Evolutionary conservation across 768 basidiomycete species (phyloP), one percentile per base, ranked within the genome.

Genomic region (Filobasidium floriforme): DNA sequence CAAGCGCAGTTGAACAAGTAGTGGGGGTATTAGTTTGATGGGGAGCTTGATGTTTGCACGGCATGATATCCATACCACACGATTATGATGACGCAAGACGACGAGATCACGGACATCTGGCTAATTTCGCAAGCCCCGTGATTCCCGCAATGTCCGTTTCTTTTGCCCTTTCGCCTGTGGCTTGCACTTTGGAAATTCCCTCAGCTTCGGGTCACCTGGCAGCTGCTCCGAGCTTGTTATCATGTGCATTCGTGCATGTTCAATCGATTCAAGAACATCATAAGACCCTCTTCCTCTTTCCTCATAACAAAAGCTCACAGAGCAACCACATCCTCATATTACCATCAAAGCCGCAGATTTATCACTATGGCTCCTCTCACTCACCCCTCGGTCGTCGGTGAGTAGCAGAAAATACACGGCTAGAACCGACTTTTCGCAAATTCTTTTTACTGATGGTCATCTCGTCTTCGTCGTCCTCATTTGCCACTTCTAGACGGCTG

Each of bases 401-500:
- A 68, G 77, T 71, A 40, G 61, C 4, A 41, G 29, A 26, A 12
- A 32, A 24, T 11, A 18, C 24, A 7, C 19, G 28, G n/a, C 46
- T 19, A 22, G 19, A 2, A 18, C 32, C 32, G 32, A 37, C 32
- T 37, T 49, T 32, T 12, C 0, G 5, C 28, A 1, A 40, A 37
- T 22, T 40, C n/a, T 26, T 32, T 41, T 54, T 46, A 15, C 12
- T 41, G 32, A 9, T 49, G 46, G 4, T 3, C 12, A 49, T 49
- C 46, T 15, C 12, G 22, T 5, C 14, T 5, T 15, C 6, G 22
- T 4, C 40, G 1, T 44, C 26, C 22, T 29, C 11, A 41, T 60
- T 40, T 44, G 10, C 43, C 46, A 14, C 15, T 14, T 49, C 15
- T 49, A 87, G 92, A 92, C 82, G 92, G 92, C 79, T 94, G 92